phyloP scores from a whole-genome alignment of 2,329 filamentous ascomycete genomes.

The Fusarium keratoplasticum region DNA sequence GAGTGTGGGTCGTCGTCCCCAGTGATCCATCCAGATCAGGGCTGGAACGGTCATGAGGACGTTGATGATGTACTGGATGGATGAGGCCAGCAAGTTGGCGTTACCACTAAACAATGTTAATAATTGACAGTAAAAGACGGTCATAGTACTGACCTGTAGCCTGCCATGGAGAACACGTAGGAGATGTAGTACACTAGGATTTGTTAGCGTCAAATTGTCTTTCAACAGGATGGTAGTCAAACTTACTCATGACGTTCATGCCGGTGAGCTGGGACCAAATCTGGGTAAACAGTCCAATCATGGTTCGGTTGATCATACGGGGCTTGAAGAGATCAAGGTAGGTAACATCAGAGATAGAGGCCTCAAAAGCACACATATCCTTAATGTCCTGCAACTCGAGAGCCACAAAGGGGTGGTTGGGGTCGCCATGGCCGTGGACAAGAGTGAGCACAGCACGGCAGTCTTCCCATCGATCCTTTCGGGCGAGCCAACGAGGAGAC shows the following conservation, averaged over 20 bases:
- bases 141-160: constrained; percentile 37
- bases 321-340: constrained; percentile 80
- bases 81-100: constrained; percentile 64
- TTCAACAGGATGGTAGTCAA: background rate
- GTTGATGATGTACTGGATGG: constrained; percentile 77
- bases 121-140: accelerated
- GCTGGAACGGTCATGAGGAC: constrained; percentile 83
- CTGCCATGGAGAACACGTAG: constrained; percentile 55
- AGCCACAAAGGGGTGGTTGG: constrained; percentile 72
- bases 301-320: constrained; percentile 67
- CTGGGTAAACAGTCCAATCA: constrained; percentile 64
- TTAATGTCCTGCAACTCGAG: constrained; percentile 79
- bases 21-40: constrained; percentile 78
- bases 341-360: constrained; percentile 73
- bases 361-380: constrained; percentile 79
- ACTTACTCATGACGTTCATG: constrained; percentile 68
- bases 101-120: constrained; percentile 47
- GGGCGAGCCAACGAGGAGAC: constrained; percentile 75
- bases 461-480: constrained; percentile 73
- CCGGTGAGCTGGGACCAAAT: constrained; percentile 68
- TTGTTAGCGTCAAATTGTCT: background rate
- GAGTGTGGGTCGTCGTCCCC: constrained; percentile 78
- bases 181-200: constrained; percentile 69
- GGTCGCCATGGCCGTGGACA: constrained; percentile 75
- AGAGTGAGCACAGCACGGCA: constrained; percentile 63